A percentile compares a stretch with the other conserved stretches of the same genome.
These are phyloP conservation scores for Aristolochia fimbriata DNA, from an alignment of 164 flowering plant genomes.

Conservation along the genomic window DNA sequence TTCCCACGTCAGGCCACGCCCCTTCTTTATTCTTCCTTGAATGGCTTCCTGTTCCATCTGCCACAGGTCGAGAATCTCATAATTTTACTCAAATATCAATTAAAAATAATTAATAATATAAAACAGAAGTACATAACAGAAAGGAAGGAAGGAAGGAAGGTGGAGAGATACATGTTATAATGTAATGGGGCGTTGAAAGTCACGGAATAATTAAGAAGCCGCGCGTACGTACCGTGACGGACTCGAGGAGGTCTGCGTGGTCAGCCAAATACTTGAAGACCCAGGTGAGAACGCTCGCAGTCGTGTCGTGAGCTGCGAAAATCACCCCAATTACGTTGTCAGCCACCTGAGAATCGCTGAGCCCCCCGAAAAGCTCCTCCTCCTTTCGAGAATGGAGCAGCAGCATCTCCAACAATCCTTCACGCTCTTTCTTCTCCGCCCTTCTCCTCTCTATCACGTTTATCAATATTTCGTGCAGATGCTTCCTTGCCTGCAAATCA, in stretches of 20 bases:
- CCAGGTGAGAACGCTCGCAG: conserved; percentile 91
- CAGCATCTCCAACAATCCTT: conserved; percentile 42
- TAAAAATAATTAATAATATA: too few species aligned
- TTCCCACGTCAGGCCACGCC: conserved; percentile 59
- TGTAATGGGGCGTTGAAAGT: too few species aligned
- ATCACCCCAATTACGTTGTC: conserved; percentile 86
- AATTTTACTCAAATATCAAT: not conserved
- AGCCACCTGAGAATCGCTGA: conserved; percentile 64
- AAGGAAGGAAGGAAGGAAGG: too few species aligned
- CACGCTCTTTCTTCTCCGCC: conserved; percentile 21
- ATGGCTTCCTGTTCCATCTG: conserved; percentile 71
- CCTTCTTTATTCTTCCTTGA: conserved; percentile 19
- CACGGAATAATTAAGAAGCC: too few species aligned
- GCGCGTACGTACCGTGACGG: conserved; percentile 79
- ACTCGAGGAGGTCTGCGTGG: conserved; percentile 34
- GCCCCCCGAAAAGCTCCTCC: conserved; percentile 15
- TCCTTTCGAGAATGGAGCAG: conserved; percentile 21
- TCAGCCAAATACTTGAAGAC: conserved; percentile 66
- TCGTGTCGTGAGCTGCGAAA: conserved; percentile 91
- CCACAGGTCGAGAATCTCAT: not conserved
- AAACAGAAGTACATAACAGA: too few species aligned
- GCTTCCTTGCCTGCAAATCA: conserved; percentile 56
- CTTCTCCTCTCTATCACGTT: conserved; percentile 49
- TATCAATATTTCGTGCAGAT: conserved; percentile 38
- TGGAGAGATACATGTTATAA: too few species aligned